Evolutionary conservation across 768 basidiomycete genomes (phyloP).

Genomic region (Chalciporus piperatus): DNA sequence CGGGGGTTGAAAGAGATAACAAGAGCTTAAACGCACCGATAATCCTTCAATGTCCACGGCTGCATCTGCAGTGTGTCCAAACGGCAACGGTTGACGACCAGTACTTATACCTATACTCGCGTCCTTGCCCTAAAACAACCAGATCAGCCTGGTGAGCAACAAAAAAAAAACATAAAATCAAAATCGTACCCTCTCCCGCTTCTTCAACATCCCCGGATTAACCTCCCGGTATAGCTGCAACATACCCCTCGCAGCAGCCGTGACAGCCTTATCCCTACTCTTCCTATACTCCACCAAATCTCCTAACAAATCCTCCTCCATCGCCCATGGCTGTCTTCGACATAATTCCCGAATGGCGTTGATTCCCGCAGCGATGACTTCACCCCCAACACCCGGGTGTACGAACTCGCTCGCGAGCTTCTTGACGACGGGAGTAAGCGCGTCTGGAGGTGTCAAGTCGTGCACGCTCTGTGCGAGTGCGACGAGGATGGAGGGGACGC

Average conservation of each 20-base stretch:
- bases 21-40: constrained; percentile 50
- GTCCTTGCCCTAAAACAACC: constrained; percentile 73
- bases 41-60: constrained; percentile 90
- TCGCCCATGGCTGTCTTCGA: constrained; percentile 90
- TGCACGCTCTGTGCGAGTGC: constrained; percentile 93
- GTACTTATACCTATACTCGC: constrained; percentile 73
- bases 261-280: constrained; percentile 91
- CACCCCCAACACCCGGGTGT: constrained; percentile 93
- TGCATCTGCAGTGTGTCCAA: constrained; percentile 72
- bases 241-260: constrained; percentile 83
- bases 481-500: constrained; percentile 90
- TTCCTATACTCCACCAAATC: constrained; percentile 95
- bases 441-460: constrained; percentile 93
- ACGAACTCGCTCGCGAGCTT: constrained; percentile 97
- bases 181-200: constrained; percentile 70
- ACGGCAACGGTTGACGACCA: constrained; percentile 70
- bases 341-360: constrained; percentile 97
- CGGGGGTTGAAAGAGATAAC: neutral
- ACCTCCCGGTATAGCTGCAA: constrained; percentile 93
- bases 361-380: constrained; percentile 95
- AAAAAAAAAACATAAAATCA: neutral
- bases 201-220: constrained; percentile 89
- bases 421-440: constrained; percentile 79
- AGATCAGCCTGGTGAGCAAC: neutral
- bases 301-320: constrained; percentile 90